Conservation (phyloP, 768 basidiomycete genomes). For the Trametes punicea region DNA sequence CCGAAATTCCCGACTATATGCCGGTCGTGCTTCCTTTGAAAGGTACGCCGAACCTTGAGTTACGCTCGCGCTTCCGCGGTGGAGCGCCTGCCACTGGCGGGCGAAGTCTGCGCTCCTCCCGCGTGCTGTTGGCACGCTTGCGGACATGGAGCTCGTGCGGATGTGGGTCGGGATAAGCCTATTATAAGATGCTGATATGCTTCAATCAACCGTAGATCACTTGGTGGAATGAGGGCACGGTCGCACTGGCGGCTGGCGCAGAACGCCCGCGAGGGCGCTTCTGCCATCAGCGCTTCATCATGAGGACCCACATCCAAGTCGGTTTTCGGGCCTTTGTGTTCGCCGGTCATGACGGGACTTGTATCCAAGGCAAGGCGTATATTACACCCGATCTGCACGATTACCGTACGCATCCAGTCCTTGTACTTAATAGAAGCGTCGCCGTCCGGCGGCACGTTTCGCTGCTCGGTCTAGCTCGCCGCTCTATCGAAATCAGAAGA, state of each 20-base stretch:
- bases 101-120: background rate
- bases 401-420: constrained; percentile 5
- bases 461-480: background rate
- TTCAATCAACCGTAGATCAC: constrained; percentile 16
- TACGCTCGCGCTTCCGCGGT: background rate
- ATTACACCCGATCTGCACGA: constrained; percentile 6
- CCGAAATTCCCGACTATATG: constrained; percentile 69
- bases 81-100: constrained; percentile 1
- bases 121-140: too few species aligned
- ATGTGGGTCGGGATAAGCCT: constrained; percentile 10
- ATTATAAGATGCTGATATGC: constrained; percentile 17
- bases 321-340: background rate
- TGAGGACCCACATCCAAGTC: constrained; percentile 13
- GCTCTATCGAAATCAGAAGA: constrained; percentile 6
- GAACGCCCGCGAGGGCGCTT: constrained; percentile 9
- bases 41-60: constrained; percentile 44
- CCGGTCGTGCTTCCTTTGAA: constrained; percentile 71
- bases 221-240: constrained; percentile 18
- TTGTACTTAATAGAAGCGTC: constrained; percentile 15
- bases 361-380: constrained; percentile 1
- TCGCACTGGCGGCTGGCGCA: constrained; percentile 12
- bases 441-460: background rate
- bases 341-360: constrained; percentile 4
- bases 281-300: constrained; percentile 12
- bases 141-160: too few species aligned